Percentiles rank a stretch among this genome's conserved stretches.
Conservation (phyloP, 2,329 filamentous ascomycete species). For the Acrocalymma vagum region DNA sequence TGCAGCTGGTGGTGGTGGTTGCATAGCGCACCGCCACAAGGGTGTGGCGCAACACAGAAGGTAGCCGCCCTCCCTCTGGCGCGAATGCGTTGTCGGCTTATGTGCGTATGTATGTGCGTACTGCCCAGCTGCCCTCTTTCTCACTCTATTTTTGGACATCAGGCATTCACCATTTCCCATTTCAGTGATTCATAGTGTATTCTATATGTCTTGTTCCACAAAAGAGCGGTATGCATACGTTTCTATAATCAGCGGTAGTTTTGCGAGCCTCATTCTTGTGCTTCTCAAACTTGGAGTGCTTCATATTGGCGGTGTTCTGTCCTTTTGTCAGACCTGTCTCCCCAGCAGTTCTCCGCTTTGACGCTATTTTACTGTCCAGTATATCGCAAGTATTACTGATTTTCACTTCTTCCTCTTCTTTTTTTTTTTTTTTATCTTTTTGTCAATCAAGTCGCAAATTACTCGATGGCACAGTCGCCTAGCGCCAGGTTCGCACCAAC, state of each 20-base stretch:
- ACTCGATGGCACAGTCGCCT: background rate
- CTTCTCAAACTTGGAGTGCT: too few species aligned
- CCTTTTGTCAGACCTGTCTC: too few species aligned
- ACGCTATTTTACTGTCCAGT: background rate
- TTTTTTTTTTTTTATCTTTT: background rate
- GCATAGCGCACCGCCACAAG: too few species aligned
- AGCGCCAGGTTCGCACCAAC: background rate
- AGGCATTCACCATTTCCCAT: constrained; percentile 12
- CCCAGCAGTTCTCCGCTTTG: background rate
- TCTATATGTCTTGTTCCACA: constrained; percentile 10
- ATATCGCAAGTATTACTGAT: constrained; percentile 1
- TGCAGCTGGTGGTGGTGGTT: too few species aligned
- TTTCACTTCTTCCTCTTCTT: background rate
- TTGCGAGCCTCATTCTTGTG: too few species aligned
- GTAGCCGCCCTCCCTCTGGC: too few species aligned
- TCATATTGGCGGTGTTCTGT: too few species aligned
- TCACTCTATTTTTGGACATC: constrained; percentile 23
- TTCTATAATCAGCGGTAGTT: constrained; percentile 20
- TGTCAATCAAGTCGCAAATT: background rate
- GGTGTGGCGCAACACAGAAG: too few species aligned
- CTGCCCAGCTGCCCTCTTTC: constrained; percentile 15
- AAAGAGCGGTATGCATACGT: constrained; percentile 26
- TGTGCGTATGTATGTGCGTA: too few species aligned
- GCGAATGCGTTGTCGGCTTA: too few species aligned
- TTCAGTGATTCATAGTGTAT: constrained; percentile 13